Evolutionary conservation across 1,284 basidiomycete species (phyloP).

Genomic region (Ustilago loliicola): DNA sequence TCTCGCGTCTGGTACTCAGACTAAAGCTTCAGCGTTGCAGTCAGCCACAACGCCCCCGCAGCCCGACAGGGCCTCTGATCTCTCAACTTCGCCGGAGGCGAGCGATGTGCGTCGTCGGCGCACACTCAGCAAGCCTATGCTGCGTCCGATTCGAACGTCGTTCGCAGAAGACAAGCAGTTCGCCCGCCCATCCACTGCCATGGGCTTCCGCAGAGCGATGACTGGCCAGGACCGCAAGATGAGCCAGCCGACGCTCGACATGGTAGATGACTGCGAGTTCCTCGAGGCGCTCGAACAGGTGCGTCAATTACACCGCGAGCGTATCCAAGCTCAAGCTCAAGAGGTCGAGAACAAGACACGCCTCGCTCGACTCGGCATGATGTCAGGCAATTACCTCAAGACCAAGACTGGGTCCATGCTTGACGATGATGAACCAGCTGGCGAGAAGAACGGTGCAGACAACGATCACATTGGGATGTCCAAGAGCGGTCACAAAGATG

Average conservation of each 20-base stretch:
- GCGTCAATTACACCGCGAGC: constrained; percentile 52
- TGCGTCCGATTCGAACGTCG: constrained; percentile 32
- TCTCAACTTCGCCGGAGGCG: not conserved
- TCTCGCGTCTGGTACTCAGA: not conserved
- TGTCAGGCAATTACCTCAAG: constrained; percentile 35
- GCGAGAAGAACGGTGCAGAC: not conserved
- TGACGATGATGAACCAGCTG: constrained; percentile 9
- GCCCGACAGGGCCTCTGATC: not conserved
- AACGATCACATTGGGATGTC: not conserved
- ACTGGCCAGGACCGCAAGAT: constrained; percentile 48
- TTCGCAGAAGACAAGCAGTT: constrained; percentile 12
- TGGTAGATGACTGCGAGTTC: constrained; percentile 64
- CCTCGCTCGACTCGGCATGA: constrained; percentile 39
- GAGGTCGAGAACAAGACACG: constrained; percentile 38
- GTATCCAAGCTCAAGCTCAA: constrained; percentile 46
- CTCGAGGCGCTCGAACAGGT: constrained; percentile 63
- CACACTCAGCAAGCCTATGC: constrained; percentile 33
- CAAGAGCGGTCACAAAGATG: not conserved
- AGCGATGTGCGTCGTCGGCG: constrained; percentile 19
- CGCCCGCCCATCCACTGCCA: constrained; percentile 32
- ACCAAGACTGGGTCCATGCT: constrained; percentile 33
- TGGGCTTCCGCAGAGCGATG: constrained; percentile 32
- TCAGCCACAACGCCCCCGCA: not conserved
- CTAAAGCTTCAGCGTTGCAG: not conserved
- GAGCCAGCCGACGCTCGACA: constrained; percentile 64